These are phyloP conservation scores for Penicillium brevicompactum DNA, from an alignment of 2,329 filamentous ascomycete species.

Conservation along the genomic window DNA sequence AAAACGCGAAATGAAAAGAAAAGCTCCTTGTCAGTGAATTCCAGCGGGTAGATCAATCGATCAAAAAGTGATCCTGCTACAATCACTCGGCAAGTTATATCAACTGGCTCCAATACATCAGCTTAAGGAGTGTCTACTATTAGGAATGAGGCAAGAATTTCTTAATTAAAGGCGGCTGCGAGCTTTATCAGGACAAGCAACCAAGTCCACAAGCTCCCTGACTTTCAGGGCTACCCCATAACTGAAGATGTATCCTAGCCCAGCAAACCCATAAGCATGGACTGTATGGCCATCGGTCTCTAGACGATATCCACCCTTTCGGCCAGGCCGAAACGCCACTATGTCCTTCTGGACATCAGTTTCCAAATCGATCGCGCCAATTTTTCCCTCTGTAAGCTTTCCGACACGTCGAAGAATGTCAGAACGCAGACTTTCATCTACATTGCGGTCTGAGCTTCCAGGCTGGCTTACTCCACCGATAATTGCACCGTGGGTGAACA, in stretches of 20 bases:
- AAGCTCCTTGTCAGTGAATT: no score
- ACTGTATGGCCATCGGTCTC: slow-evolving; percentile 17
- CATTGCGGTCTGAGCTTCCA: slow-evolving; percentile 8
- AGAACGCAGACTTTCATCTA: slow-evolving; percentile 5
- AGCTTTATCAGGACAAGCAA: background rate
- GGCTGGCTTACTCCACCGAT: slow-evolving; percentile 21
- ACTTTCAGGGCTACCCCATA: slow-evolving; percentile 12
- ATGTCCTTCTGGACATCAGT: slow-evolving; percentile 14
- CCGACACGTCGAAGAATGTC: slow-evolving; percentile 19
- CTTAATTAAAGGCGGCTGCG: background rate
- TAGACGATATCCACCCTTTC: slow-evolving; percentile 22
- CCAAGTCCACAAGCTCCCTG: background rate
- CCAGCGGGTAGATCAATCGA: no score
- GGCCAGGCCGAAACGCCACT: slow-evolving; percentile 20
- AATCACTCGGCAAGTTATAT: no score
- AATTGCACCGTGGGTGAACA: slow-evolving; percentile 20
- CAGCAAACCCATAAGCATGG: slow-evolving; percentile 23
- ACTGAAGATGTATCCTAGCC: slow-evolving; percentile 17
- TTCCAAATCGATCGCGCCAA: slow-evolving; percentile 4
- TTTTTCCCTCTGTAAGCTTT: background rate
- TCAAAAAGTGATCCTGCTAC: no score
- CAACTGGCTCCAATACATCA: no score
- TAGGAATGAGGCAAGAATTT: background rate
- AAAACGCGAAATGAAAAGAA: no score
- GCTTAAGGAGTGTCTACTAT: no score